A percentile compares a stretch with the other conserved stretches of the same genome.
Conservation (phyloP, 2,329 filamentous ascomycete genomes). For the Xenosphaeropsis pyriputrescens region DNA sequence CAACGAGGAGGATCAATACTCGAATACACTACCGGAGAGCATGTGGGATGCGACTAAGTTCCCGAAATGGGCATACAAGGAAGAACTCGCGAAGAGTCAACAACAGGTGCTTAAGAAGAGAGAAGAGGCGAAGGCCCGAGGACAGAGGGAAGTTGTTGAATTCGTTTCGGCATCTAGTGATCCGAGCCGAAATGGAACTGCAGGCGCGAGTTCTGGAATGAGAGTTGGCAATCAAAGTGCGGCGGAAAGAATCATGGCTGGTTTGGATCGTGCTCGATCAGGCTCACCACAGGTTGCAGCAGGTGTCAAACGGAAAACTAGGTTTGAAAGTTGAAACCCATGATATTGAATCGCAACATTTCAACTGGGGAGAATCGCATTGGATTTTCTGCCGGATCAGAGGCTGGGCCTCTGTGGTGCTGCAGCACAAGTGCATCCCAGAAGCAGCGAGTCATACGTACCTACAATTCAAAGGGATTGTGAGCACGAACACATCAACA, state of each 20-base stretch:
- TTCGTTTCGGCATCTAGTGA: constrained; percentile 15
- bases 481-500: no score
- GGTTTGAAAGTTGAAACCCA: constrained; percentile 17
- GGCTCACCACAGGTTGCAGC: constrained; percentile 15
- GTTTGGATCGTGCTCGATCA: constrained; percentile 15
- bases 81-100: constrained; percentile 32
- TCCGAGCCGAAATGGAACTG: constrained; percentile 10
- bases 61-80: constrained; percentile 37
- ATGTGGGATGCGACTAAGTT: constrained; percentile 44
- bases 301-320: constrained; percentile 17
- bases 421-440: no score
- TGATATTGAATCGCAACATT: no score
- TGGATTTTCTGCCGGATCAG: no score
- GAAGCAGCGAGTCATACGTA: no score
- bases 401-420: no score
- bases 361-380: no score
- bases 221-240: constrained; percentile 13
- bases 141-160: constrained; percentile 15
- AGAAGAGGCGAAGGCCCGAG: constrained; percentile 15
- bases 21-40: constrained; percentile 39
- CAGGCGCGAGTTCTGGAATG: constrained; percentile 3
- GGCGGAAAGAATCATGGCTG: constrained; percentile 19
- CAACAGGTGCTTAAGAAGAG: constrained; percentile 15
- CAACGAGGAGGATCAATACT: constrained; percentile 44
- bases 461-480: no score